phyloP scores from a whole-genome alignment of 2,329 filamentous ascomycete species.

The Pseudophaeomoniella oleicola region DNA sequence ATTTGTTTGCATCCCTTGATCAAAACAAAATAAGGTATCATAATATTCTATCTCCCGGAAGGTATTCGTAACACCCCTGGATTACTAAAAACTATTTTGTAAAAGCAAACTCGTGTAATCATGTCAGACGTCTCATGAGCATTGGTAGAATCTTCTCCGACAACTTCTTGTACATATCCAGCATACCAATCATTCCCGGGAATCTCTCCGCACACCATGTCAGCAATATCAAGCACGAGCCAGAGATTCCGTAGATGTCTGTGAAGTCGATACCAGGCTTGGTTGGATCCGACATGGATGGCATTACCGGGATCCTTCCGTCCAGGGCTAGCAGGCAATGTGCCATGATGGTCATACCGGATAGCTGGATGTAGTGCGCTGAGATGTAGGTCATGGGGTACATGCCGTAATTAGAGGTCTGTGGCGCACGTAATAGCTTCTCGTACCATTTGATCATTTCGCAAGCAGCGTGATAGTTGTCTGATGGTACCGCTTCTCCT shows the following conservation, averaged over 20 bases:
- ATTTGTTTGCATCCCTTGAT: too few species aligned
- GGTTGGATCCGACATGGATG: conserved; percentile 5
- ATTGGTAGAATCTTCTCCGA: conserved; percentile 12
- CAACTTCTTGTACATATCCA: conserved; percentile 13
- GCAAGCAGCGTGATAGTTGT: conserved; percentile 16
- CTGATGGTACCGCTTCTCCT: conserved; percentile 11
- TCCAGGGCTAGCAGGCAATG: conserved; percentile 16
- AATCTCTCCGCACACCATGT: conserved; percentile 12
- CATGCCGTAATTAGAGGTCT: conserved; percentile 13
- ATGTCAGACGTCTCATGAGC: conserved; percentile 7
- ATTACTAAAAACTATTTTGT: too few species aligned
- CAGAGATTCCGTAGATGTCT: conserved; percentile 12
- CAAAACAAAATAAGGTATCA: too few species aligned
- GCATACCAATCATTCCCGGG: conserved; percentile 13
- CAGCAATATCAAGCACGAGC: conserved; percentile 12
- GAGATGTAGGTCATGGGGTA: conserved; percentile 18
- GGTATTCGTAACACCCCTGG: too few species aligned
- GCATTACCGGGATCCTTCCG: conserved; percentile 11
- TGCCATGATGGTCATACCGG: conserved; percentile 16
- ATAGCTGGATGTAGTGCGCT: conserved; percentile 18
- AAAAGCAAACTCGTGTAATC: too few species aligned
- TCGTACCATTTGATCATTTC: conserved; percentile 16
- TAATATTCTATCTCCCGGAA: too few species aligned
- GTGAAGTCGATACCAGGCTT: conserved; percentile 10
- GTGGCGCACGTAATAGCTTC: conserved; percentile 15